phyloP scores from a whole-genome alignment of 352 stramenopile genomes.

The Globisporangium yorkense region DNA sequence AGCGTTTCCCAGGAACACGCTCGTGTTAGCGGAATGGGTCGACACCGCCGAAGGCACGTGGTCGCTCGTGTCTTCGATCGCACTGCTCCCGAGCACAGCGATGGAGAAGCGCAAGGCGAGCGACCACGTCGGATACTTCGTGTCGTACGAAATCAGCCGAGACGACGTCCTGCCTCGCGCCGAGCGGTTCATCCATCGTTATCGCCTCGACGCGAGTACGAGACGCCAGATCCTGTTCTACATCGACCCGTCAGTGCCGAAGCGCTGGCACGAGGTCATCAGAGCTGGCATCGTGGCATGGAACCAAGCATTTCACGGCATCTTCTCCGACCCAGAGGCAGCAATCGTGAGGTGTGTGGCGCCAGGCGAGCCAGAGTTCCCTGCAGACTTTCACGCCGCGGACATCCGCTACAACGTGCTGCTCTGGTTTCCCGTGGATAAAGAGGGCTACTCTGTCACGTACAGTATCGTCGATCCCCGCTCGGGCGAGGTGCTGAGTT shows the following conservation, averaged over 20 bases:
- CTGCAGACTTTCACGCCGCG: background rate
- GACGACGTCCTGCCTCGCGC: background rate
- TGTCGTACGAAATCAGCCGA: background rate
- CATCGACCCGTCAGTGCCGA: background rate
- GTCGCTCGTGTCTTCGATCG: background rate
- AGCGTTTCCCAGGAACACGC: background rate
- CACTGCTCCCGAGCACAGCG: background rate
- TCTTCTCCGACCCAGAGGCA: background rate
- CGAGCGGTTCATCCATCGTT: background rate
- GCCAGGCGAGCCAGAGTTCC: background rate
- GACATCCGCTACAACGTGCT: background rate
- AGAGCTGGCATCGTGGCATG: background rate
- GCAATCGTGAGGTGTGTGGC: background rate
- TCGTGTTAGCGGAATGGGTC: background rate
- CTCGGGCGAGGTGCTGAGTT: background rate
- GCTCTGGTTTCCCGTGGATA: background rate
- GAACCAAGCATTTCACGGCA: background rate
- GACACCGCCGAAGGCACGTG: background rate
- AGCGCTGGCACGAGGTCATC: background rate
- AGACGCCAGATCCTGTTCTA: background rate
- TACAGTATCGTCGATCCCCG: background rate
- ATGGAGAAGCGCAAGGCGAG: background rate
- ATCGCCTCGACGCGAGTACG: background rate
- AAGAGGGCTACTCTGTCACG: background rate
- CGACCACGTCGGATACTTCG: background rate